Base-by-base conservation (phyloP, 2,329 filamentous ascomycete genomes). In the Hirsutella thompsonii region DNA sequence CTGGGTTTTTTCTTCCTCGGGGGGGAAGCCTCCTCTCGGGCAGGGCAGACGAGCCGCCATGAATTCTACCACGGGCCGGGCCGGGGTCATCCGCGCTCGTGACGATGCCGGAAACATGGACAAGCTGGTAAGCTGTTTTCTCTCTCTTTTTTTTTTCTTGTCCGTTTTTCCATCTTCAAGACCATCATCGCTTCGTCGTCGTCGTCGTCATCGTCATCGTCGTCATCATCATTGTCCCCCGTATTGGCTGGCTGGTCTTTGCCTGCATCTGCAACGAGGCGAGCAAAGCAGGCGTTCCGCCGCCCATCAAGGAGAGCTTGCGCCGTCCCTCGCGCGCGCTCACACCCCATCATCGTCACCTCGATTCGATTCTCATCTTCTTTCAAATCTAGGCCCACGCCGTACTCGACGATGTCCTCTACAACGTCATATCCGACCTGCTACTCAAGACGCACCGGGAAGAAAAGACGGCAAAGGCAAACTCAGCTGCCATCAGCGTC, bases 371-470 rank as follows among this genome's bases (percentile, higher is more conserved):
- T 36, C 20, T 19, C 8, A 11, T 16, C 20, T 36, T 36, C 16
- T 16, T 18, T 36, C 9, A 8, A 18, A 20, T 13, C 32, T 38
- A 81, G 77, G 68, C 77, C 47, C 71, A 78, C 55, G 64, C 72
- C 19, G 74, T 90, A 45, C 70, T 90, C 53, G 81, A 88, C 53
- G 83, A 89, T 55, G 63, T 81, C 42, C 66, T 90, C 46, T 79
- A 83, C 65, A 88, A 85, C 59, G 74, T 89, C 53, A 72, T 89
- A 49, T 80, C 83, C 59, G 81, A 85, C 56, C 69, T 86, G 39
- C 68, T 86, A 47, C 70, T 87, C 53, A 76, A 83, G 57, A 79
- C 77, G 33, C 85, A 90, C 58, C 81, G 81, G 49, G 74, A 83
- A 50, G 85, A 90, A 63, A 89, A 89, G 66, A 74, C 78, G 47